phyloP scores from a whole-genome alignment of 306 rosid genomes.

The Boehmeria nivea region DNA sequence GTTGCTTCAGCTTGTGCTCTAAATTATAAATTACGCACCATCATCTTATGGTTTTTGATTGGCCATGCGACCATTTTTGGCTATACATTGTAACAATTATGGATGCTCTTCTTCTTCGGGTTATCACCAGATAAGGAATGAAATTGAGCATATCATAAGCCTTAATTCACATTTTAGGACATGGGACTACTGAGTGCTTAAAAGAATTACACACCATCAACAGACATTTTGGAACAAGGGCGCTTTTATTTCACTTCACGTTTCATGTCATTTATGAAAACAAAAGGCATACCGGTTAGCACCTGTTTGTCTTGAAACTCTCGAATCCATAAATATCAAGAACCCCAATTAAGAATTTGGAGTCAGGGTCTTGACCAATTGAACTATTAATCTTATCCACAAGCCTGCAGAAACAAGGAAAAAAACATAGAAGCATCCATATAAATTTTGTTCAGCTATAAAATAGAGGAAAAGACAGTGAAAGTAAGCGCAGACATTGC shows the following conservation, averaged over 20 bases:
- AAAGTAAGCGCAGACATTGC: slow-evolving; percentile 10
- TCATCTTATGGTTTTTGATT: slow-evolving; percentile 5
- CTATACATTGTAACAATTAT: neutral
- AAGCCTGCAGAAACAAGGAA: slow-evolving; percentile 64
- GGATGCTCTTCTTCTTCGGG: neutral
- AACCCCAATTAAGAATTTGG: slow-evolving; percentile 84
- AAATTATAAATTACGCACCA: no score
- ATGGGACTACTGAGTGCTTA: no score
- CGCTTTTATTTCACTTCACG: neutral
- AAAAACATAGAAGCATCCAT: neutral
- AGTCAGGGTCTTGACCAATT: slow-evolving; percentile 93
- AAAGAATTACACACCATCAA: no score
- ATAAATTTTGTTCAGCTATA: neutral
- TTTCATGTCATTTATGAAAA: slow-evolving; percentile 31
- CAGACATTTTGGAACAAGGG: no score
- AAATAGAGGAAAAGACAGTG: slow-evolving; percentile 20
- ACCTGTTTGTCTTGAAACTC: slow-evolving; percentile 99
- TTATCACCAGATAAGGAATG: neutral
- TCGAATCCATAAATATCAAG: slow-evolving; percentile 99
- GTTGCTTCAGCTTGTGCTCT: no score
- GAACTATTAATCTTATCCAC: slow-evolving; percentile 85
- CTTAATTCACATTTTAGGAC: no score
- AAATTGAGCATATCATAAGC: neutral
- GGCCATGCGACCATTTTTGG: slow-evolving; percentile 5
- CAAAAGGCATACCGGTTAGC: slow-evolving; percentile 44